Conservation (phyloP, 192 early-diverging fungal genomes). For the Linderina pennispora region DNA sequence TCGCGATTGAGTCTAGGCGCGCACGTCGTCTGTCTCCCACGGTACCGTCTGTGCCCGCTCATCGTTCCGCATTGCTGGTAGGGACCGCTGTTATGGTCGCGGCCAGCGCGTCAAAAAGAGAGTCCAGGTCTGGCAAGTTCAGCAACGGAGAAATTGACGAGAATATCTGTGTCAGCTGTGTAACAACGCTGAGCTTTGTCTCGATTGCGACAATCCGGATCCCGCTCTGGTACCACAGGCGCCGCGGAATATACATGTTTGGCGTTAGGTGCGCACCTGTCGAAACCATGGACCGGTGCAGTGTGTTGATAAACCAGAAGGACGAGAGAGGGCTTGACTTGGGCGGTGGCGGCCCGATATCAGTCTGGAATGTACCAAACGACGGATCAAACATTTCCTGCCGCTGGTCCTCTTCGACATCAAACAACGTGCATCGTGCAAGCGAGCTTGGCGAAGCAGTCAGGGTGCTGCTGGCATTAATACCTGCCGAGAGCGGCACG, state of each 20-base stretch:
- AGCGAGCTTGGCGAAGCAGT: no score
- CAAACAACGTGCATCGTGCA: conserved; percentile 24
- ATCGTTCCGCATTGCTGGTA: conserved; percentile 11
- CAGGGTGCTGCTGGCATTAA: neutral
- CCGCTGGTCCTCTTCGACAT: conserved; percentile 45
- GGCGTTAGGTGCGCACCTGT: conserved; percentile 39
- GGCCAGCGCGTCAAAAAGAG: conserved; percentile 8
- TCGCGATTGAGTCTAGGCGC: conserved; percentile 11
- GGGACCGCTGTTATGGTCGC: no score
- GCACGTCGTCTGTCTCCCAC: conserved; percentile 36
- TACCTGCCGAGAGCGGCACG: no score
- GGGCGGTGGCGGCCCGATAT: conserved; percentile 35
- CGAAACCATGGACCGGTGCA: conserved; percentile 43
- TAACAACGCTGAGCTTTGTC: conserved; percentile 39
- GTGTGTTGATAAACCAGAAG: conserved; percentile 43
- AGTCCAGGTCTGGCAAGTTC: conserved; percentile 22
- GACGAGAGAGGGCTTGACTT: conserved; percentile 40
- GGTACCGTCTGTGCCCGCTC: conserved; percentile 27
- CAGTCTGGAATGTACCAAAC: conserved; percentile 42
- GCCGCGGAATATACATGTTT: conserved; percentile 41
- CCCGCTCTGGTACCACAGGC: conserved; percentile 46
- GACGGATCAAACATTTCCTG: conserved; percentile 44
- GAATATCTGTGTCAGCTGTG: conserved; percentile 39
- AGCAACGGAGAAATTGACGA: conserved; percentile 29
- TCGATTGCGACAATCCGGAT: conserved; percentile 48